Evolutionary conservation across 2,329 filamentous ascomycete species (phyloP), one percentile per base, ranked within the genome.

Genomic region (Periconia sp.): DNA sequence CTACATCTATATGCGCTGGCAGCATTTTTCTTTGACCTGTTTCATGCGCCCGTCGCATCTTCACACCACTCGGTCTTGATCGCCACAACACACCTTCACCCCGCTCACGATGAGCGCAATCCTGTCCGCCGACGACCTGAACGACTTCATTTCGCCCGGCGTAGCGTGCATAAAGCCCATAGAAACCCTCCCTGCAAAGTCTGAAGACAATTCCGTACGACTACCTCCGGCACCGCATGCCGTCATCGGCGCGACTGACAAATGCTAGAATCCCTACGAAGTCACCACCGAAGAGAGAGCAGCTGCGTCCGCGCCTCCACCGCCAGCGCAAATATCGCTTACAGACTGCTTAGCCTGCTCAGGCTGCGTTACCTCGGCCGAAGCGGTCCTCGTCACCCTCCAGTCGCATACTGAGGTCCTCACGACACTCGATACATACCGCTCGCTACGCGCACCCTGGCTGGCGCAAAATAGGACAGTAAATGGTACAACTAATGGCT

Each of bases 141-240:
- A 99, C 78, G 94, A 99, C 78, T 99, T 99, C 76, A 99, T 99
- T 68, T 94, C 89, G 43, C 94, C 94, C 11, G 92, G 92, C 50
- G 92, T 99, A 64, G 94, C 94, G 51, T 99, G 94, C 74, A 97
- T 99, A 72, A 97, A 99, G 66, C 94, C 94, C 19, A 81, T 99
- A 67, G 94, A 99, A 71, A 95, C 90, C 2, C 82, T 99, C 11
- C 92, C 94, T 2, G 53, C 53, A 32, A 73, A 81, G 23, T 71
- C 81, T 17, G 68, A 74, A 36, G 71, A 74, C 17, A 57, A 65
- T 40, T 68, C 73, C 50, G 78, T 81, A 68, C 42, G 72, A 33
- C 13, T 12, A 6, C 11, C 10, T 6, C 17, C 12, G 13, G n/a
- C n/a, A 9, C 8, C 23, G 29, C 12, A 28, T 32, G 24, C 43